Evolutionary conservation across 768 basidiomycete species (phyloP).

Genomic region (Suillus luteus): DNA sequence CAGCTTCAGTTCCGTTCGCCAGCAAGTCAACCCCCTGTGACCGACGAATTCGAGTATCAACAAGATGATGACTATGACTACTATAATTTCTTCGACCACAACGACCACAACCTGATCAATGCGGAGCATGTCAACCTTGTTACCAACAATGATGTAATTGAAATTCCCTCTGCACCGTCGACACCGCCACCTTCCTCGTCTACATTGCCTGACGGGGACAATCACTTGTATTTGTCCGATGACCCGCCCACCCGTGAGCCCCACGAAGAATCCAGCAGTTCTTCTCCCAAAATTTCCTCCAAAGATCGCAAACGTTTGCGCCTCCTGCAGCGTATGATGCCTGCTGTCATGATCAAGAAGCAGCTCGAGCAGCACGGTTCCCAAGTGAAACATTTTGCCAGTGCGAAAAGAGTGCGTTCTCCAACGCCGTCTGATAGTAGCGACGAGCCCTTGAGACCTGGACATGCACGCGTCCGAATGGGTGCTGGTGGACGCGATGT

Average conservation of each 20-base stretch:
- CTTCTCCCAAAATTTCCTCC: conserved; percentile 22
- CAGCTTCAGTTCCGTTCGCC: neutral
- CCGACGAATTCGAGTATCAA: conserved; percentile 12
- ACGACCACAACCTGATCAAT: neutral
- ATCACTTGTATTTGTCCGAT: conserved; percentile 17
- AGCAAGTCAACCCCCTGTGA: neutral
- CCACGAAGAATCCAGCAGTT: conserved; percentile 16
- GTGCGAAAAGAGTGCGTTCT: conserved; percentile 9
- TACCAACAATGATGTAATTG: conserved; percentile 1
- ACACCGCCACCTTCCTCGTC: conserved; percentile 15
- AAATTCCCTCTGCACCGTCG: conserved; percentile 21
- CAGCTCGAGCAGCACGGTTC: conserved; percentile 23
- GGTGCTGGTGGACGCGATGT: conserved; percentile 33
- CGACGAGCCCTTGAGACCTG: conserved; percentile 49
- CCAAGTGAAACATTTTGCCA: neutral
- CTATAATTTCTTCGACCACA: conserved; percentile 14
- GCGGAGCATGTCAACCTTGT: neutral
- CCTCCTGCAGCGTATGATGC: conserved; percentile 52
- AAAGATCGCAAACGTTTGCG: conserved; percentile 40
- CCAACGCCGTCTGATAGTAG: conserved; percentile 29
- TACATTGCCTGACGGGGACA: conserved; percentile 1
- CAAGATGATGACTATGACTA: conserved; percentile 20
- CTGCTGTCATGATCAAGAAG: conserved; percentile 50
- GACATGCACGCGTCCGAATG: conserved; percentile 48
- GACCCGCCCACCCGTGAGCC: neutral